These are phyloP conservation scores for Vigna angularis DNA, from an alignment of 306 rosid species.

Conservation along the genomic window DNA sequence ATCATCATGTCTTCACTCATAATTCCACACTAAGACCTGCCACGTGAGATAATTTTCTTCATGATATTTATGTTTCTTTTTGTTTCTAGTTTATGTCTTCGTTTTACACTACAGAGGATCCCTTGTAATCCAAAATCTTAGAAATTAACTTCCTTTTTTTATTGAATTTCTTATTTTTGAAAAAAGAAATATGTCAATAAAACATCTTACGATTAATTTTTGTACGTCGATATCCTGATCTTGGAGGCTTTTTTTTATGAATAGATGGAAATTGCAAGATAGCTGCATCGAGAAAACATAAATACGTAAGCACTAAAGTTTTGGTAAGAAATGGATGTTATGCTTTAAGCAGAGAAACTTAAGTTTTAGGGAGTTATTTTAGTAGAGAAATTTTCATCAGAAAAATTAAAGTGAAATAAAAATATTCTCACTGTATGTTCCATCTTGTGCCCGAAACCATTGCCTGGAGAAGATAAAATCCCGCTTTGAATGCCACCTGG, in stretches of 20 bases:
- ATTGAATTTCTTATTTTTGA: too few species aligned
- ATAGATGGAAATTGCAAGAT: constrained; percentile 83
- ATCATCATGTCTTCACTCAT: too few species aligned
- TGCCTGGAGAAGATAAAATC: constrained; percentile 94
- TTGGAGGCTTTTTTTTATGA: constrained; percentile 87
- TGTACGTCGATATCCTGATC: constrained; percentile 82
- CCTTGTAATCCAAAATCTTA: too few species aligned
- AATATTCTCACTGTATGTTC: constrained; percentile 82
- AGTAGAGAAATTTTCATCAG: background rate
- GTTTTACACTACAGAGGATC: too few species aligned
- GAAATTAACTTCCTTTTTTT: too few species aligned
- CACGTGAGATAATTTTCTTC: too few species aligned
- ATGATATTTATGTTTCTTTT: too few species aligned
- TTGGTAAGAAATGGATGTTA: background rate
- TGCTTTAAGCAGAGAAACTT: too few species aligned
- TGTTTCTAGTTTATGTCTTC: too few species aligned
- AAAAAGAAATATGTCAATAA: background rate
- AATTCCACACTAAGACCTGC: too few species aligned
- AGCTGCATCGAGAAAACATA: constrained; percentile 64
- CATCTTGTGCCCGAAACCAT: constrained; percentile 95
- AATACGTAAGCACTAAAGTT: constrained; percentile 1
- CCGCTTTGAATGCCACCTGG: constrained; percentile 90
- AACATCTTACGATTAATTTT: constrained; percentile 82
- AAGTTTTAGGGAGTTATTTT: background rate
- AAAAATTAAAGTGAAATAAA: background rate